Evolutionary conservation across 768 basidiomycete species (phyloP).

Genomic region (Macrolepiota albuminosa): DNA sequence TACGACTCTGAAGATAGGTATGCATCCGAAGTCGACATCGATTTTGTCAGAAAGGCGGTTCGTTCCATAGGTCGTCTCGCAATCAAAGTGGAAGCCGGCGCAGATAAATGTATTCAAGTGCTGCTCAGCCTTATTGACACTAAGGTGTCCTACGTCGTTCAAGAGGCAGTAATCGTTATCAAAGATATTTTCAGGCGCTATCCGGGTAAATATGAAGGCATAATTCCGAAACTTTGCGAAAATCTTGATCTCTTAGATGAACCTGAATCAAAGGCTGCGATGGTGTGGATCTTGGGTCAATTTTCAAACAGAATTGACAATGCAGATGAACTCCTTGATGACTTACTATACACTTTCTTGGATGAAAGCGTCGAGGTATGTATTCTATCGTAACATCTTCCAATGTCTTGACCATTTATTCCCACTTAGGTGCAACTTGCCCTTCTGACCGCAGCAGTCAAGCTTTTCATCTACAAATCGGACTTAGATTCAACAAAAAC

Average conservation of each 20-base stretch:
- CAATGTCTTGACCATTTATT: background rate
- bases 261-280: constrained; percentile 93
- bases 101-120: constrained; percentile 86
- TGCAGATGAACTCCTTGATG: constrained; percentile 92
- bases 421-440: constrained; percentile 83
- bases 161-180: constrained; percentile 95
- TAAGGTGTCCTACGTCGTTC: constrained; percentile 93
- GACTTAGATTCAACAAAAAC: constrained; percentile 81
- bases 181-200: constrained; percentile 98
- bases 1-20: constrained; percentile 48
- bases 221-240: constrained; percentile 91
- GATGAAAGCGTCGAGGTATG: constrained; percentile 91
- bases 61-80: constrained; percentile 96
- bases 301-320: constrained; percentile 95
- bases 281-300: constrained; percentile 98
- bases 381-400: constrained; percentile 5
- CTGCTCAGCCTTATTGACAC: constrained; percentile 86
- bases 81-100: constrained; percentile 89
- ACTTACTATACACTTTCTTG: constrained; percentile 80
- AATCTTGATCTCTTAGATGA: constrained; percentile 91
- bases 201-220: constrained; percentile 93
- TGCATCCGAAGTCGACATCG: constrained; percentile 96
- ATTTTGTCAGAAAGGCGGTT: constrained; percentile 97
- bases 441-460: constrained; percentile 89
- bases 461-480: constrained; percentile 90